Conservation (phyloP, 192 early-diverging fungal species). For the Oehlia diaphana region DNA sequence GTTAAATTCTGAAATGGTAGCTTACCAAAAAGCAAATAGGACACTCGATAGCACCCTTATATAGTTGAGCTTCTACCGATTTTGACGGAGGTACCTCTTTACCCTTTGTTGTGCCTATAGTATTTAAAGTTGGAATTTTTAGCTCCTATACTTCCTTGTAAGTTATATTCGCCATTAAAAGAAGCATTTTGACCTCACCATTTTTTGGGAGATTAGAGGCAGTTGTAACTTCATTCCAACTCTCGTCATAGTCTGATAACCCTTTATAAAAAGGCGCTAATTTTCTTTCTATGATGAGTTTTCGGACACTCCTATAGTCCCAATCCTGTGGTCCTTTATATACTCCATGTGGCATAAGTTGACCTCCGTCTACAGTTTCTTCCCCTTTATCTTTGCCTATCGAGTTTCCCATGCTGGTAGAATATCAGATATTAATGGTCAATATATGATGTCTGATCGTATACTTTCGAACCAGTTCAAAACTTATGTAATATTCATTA, state of each 20-base stretch:
- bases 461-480: not conserved
- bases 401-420: slow-evolving; percentile 39
- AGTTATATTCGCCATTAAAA: slow-evolving; percentile 1
- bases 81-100: slow-evolving; percentile 27
- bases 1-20: not conserved
- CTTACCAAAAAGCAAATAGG: slow-evolving; percentile 93
- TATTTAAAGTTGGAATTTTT: slow-evolving; percentile 22
- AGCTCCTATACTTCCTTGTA: slow-evolving; percentile 26
- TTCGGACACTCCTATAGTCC: slow-evolving; percentile 67
- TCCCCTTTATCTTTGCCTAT: slow-evolving; percentile 41
- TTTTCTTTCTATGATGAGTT: slow-evolving; percentile 70
- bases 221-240: slow-evolving; percentile 33
- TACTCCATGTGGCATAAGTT: slow-evolving; percentile 65
- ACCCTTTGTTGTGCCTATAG: slow-evolving; percentile 27
- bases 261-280: slow-evolving; percentile 91
- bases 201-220: slow-evolving; percentile 28
- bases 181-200: slow-evolving; percentile 35
- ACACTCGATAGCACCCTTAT: slow-evolving; percentile 79
- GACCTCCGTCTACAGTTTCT: slow-evolving; percentile 63
- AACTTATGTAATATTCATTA: not conserved
- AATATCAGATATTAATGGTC: not conserved
- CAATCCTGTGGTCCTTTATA: slow-evolving; percentile 78
- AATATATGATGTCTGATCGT: not conserved
- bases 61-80: slow-evolving; percentile 42
- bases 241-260: slow-evolving; percentile 61